Evolutionary conservation across 805 yeast species (phyloP).

Genomic region (Candida corydali): DNA sequence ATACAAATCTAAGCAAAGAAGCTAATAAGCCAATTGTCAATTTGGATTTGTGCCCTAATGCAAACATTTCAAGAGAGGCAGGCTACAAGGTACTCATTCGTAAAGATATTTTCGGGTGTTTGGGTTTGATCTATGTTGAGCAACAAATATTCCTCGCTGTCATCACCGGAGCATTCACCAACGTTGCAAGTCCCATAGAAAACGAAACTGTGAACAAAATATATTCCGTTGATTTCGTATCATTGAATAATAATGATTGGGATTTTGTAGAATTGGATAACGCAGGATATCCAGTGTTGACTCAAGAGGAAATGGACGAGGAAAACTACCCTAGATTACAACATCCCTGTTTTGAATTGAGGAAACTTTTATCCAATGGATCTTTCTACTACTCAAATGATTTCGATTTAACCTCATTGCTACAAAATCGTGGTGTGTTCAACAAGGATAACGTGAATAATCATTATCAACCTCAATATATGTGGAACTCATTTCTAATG

Average conservation of each 20-base stretch:
- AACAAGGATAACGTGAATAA: conserved; percentile 13
- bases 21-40: conserved; percentile 32
- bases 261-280: conserved; percentile 70
- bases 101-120: conserved; percentile 55
- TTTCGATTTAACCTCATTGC: conserved; percentile 84
- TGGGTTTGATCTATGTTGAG: conserved; percentile 75
- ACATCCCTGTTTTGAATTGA: conserved; percentile 81
- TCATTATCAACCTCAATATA: conserved; percentile 75
- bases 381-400: conserved; percentile 90
- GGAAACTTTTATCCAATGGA: conserved; percentile 77
- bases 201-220: conserved; percentile 79
- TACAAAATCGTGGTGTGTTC: conserved; percentile 68
- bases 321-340: conserved; percentile 17
- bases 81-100: conserved; percentile 36
- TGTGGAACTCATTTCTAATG: conserved; percentile 97
- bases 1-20: conserved; percentile 4
- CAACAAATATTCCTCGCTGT: conserved; percentile 70
- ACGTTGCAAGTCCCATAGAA: conserved; percentile 79
- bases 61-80: conserved; percentile 30
- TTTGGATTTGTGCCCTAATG: conserved; percentile 43
- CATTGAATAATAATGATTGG: conserved; percentile 70
- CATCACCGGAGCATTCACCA: conserved; percentile 62
- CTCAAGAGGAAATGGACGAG: conserved; percentile 27
- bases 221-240: conserved; percentile 80
- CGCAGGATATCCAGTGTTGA: conserved; percentile 58